Evolutionary conservation across 345 rosid genomes (phyloP).

Genomic region (Moringa oleifera): DNA sequence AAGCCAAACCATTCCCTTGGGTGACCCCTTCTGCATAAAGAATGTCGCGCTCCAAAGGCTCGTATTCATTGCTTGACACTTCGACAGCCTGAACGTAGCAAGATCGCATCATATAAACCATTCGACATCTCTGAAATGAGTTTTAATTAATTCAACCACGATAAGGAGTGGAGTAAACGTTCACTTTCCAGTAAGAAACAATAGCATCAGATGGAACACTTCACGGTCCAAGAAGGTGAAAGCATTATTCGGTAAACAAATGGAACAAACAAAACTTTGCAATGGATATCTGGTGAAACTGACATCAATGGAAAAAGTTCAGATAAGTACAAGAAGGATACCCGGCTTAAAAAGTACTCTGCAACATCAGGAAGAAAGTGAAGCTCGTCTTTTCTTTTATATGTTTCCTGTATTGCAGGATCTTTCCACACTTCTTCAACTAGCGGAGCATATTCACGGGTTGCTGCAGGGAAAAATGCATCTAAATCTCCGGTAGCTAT

Average conservation of each 20-base stretch:
- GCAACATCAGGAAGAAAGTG: slow-evolving; percentile 97
- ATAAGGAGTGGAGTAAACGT: no score
- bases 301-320: background rate
- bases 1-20: slow-evolving; percentile 92
- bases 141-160: background rate
- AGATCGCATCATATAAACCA: background rate
- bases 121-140: background rate
- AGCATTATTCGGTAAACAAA: background rate
- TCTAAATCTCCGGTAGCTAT: slow-evolving; percentile 98
- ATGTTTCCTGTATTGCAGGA: slow-evolving; percentile 92
- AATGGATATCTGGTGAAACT: background rate
- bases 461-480: slow-evolving; percentile 98
- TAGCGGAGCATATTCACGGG: slow-evolving; percentile 96
- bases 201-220: no score
- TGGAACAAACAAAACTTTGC: background rate
- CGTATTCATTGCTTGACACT: slow-evolving; percentile 92
- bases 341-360: slow-evolving; percentile 88
- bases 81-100: slow-evolving; percentile 78
- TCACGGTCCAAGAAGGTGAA: no score
- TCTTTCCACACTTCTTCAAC: slow-evolving; percentile 99
- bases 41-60: slow-evolving; percentile 89
- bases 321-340: slow-evolving; percentile 19
- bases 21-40: slow-evolving; percentile 96
- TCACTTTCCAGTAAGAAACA: no score
- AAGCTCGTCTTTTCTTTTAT: slow-evolving; percentile 82